Conservation (phyloP, 2,329 filamentous ascomycete genomes). For the Aspergillus clavatus region DNA sequence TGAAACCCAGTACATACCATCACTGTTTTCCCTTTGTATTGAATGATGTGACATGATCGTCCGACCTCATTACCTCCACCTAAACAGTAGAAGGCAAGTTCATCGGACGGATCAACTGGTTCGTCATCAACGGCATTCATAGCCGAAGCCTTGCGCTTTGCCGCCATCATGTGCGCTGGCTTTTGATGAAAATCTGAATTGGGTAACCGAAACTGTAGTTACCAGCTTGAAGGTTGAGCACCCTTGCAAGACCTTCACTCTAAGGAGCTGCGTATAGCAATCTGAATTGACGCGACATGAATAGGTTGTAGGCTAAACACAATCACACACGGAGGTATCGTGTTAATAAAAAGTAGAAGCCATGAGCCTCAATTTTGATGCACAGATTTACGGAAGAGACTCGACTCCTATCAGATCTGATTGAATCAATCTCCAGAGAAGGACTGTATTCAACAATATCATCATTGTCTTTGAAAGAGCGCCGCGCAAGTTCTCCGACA, state of each 20-base stretch:
- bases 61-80: slow-evolving; percentile 97
- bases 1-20: slow-evolving; percentile 62
- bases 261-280: slow-evolving; percentile 4
- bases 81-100: slow-evolving; percentile 88
- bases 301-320: slow-evolving; percentile 8
- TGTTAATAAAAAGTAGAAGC: background rate
- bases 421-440: background rate
- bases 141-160: slow-evolving; percentile 80
- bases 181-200: background rate
- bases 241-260: background rate
- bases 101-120: slow-evolving; percentile 85
- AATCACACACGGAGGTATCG: background rate
- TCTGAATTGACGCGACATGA: slow-evolving; percentile 8
- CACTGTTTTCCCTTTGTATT: slow-evolving; percentile 98
- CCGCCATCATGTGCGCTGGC: slow-evolving; percentile 61
- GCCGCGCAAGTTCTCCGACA: background rate
- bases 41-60: slow-evolving; percentile 92
- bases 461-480: background rate
- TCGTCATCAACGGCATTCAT: slow-evolving; percentile 70
- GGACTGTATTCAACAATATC: background rate
- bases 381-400: background rate
- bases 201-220: background rate
- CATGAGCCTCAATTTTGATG: background rate
- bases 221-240: background rate
- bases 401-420: background rate